Evolutionary conservation across 345 rosid species (phyloP).

Genomic region (Rhodamnia rubescens): DNA sequence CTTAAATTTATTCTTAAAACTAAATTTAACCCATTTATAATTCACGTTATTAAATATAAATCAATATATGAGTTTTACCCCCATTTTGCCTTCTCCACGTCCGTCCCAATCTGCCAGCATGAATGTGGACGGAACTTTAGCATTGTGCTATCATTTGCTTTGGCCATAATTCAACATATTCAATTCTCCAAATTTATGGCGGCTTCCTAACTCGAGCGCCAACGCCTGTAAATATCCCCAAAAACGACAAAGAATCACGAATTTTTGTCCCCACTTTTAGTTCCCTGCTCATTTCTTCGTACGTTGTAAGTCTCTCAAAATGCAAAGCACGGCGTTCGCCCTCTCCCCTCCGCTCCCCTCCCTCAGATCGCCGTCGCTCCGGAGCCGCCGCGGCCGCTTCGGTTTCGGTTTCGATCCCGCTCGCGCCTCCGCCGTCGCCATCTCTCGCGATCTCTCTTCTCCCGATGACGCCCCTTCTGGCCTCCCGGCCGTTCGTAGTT

Average conservation of each 20-base stretch:
- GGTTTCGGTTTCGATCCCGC: neutral
- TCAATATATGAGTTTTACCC: too few relatives aligned
- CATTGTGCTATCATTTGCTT: too few relatives aligned
- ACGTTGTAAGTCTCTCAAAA: neutral
- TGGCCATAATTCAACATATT: too few relatives aligned
- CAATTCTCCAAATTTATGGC: too few relatives aligned
- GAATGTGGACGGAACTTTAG: too few relatives aligned
- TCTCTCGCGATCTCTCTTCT: neutral
- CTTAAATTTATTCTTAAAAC: too few relatives aligned
- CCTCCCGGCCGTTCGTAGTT: neutral
- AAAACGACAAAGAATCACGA: neutral
- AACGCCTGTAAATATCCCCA: too few relatives aligned
- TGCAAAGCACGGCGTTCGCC: conserved; percentile 8
- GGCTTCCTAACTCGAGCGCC: too few relatives aligned
- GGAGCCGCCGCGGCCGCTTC: neutral
- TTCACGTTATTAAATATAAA: too few relatives aligned
- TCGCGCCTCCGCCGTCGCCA: neutral
- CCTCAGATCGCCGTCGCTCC: neutral
- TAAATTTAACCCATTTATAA: too few relatives aligned
- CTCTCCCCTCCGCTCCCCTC: neutral
- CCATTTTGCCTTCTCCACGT: too few relatives aligned
- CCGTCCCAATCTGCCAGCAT: too few relatives aligned
- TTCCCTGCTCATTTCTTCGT: neutral
- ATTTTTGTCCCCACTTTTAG: neutral
- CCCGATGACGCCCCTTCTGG: neutral